A percentile compares a stretch with the other conserved stretches of the same genome.
These are phyloP conservation scores for Onygenales sp. DNA, from an alignment of 2,329 filamentous ascomycete genomes.

Conservation along the genomic window DNA sequence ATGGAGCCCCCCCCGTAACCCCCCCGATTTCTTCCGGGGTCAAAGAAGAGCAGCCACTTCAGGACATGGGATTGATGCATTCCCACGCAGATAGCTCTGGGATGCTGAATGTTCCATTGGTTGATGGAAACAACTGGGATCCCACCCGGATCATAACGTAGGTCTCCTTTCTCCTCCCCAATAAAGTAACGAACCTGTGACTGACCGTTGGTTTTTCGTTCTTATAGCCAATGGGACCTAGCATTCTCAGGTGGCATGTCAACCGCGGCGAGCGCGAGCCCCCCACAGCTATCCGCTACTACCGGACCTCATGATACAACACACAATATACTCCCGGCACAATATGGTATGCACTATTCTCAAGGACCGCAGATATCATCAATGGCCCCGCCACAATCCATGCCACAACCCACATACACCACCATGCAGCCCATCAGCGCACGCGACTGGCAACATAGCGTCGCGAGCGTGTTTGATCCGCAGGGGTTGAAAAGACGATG, in stretches of 20 bases:
- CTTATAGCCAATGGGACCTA: conserved; percentile 77
- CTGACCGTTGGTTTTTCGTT: not conserved
- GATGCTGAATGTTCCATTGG: conserved; percentile 46
- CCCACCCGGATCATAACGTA: conserved; percentile 84
- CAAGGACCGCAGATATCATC: conserved; percentile 9
- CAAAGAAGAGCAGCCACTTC: conserved; percentile 65
- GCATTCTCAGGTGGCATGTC: conserved; percentile 69
- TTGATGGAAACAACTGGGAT: conserved; percentile 69
- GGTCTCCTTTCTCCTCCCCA: conserved; percentile 31
- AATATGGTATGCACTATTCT: conserved; percentile 2
- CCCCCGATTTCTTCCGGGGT: conserved; percentile 67
- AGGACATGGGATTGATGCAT: conserved; percentile 27
- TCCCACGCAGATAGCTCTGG: conserved; percentile 33
- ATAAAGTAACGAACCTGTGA: not conserved
- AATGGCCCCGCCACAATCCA: conserved; percentile 23
- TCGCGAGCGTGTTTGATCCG: conserved; percentile 39
- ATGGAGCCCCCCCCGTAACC: conserved; percentile 51
- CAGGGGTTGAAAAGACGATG: conserved; percentile 36
- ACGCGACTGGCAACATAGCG: conserved; percentile 39
- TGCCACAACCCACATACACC: conserved; percentile 25
- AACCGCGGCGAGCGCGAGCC: conserved; percentile 28
- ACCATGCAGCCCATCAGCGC: conserved; percentile 25
- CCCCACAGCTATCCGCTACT: conserved; percentile 30
- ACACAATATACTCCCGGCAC: conserved; percentile 8
- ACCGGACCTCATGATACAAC: conserved; percentile 18